Conservation (phyloP, 139 green algal species). For the Ostreobium quekettii region DNA sequence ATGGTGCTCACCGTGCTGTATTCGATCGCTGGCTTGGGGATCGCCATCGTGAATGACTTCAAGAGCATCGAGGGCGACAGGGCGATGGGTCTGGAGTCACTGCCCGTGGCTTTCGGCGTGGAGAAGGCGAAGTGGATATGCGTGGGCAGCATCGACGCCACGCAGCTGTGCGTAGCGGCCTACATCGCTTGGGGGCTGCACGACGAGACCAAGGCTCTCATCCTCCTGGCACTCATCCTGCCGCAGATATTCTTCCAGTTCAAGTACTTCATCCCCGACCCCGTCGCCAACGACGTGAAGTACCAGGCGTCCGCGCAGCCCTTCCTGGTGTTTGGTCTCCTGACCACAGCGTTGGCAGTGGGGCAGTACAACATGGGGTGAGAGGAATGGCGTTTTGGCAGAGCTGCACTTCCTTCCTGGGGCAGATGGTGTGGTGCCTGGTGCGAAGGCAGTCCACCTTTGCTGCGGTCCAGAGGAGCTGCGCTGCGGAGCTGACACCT, state of each 20-base stretch:
- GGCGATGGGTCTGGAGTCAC: constrained; percentile 56
- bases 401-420: too few species aligned
- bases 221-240: constrained; percentile 85
- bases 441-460: too few species aligned
- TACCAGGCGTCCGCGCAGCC: constrained; percentile 81
- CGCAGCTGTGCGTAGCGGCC: constrained; percentile 72
- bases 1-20: constrained; percentile 94
- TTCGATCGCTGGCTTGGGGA: constrained; percentile 91
- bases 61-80: constrained; percentile 93
- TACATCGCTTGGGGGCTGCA: constrained; percentile 79
- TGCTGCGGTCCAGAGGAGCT: too few species aligned
- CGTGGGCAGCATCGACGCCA: constrained; percentile 87
- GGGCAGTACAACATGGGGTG: constrained; percentile 32
- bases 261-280: constrained; percentile 96
- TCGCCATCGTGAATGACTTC: constrained; percentile 99
- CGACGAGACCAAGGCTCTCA: constrained; percentile 71
- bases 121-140: constrained; percentile 98
- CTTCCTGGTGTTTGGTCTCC: constrained; percentile 96
- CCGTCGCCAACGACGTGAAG: constrained; percentile 96
- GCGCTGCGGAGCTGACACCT: too few species aligned
- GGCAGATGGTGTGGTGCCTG: too few species aligned
- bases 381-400: too few species aligned
- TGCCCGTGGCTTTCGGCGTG: constrained; percentile 95
- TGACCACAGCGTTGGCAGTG: constrained; percentile 88
- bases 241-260: constrained; percentile 89